phyloP scores from a whole-genome alignment of 768 basidiomycete genomes.

The Lactarius trivialis region DNA sequence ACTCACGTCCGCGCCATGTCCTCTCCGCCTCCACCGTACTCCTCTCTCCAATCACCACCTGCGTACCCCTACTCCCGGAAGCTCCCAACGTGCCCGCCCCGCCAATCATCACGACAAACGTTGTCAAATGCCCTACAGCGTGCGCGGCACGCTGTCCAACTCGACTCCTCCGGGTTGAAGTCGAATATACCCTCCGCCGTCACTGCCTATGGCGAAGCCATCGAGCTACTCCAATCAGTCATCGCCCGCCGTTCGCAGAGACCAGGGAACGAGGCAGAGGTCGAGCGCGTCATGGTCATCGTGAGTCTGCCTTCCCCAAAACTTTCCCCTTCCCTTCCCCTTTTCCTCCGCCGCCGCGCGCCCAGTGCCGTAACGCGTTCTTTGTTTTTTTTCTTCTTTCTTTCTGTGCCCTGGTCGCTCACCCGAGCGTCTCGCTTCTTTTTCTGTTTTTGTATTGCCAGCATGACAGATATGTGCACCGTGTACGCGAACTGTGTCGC shows the following conservation, averaged over 20 bases:
- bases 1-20: not conserved
- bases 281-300: conserved; percentile 7
- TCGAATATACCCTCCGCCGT: not conserved
- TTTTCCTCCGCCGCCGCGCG: not conserved
- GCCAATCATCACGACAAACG: not conserved
- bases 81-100: not conserved
- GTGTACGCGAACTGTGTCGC: conserved; percentile 11
- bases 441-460: not conserved
- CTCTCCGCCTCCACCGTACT: conserved; percentile 1
- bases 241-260: conserved; percentile 14
- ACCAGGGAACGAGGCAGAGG: not conserved
- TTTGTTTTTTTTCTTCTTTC: not conserved
- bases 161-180: not conserved
- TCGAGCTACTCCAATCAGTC: conserved; percentile 39
- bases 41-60: not conserved
- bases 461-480: conserved; percentile 6
- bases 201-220: conserved; percentile 12
- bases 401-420: not conserved
- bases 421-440: not conserved
- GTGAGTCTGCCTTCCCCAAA: conserved; percentile 1
- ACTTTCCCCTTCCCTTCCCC: not conserved
- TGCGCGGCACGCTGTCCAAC: conserved; percentile 11
- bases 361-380: not conserved
- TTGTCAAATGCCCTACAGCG: not conserved
- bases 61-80: not conserved